These are phyloP conservation scores for Dactylellina sp. DNA, from an alignment of 2,329 filamentous ascomycete genomes.

Conservation along the genomic window DNA sequence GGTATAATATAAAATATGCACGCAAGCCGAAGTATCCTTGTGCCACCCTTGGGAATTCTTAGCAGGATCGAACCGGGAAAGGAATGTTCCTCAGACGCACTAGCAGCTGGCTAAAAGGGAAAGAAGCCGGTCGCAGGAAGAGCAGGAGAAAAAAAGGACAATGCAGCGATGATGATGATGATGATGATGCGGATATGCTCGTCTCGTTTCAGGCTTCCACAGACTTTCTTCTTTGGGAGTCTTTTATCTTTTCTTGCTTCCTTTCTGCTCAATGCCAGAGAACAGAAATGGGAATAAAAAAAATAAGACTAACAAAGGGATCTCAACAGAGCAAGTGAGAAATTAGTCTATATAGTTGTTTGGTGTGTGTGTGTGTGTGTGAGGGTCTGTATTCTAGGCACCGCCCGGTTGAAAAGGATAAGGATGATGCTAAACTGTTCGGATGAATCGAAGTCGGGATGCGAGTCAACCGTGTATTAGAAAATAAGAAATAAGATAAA, in stretches of 20 bases:
- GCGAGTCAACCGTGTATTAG: constrained; percentile 43
- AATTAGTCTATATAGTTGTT: constrained; percentile 12
- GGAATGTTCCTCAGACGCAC: constrained; percentile 44
- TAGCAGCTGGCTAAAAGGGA: constrained; percentile 48
- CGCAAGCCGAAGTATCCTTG: constrained; percentile 56
- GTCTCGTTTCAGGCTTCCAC: constrained; percentile 36
- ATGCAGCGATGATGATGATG: constrained; percentile 4
- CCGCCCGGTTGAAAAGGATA: background rate
- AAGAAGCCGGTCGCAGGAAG: constrained; percentile 36
- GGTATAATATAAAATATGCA: constrained; percentile 54
- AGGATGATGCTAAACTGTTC: too few relatives aligned
- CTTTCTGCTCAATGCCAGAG: constrained; percentile 29
- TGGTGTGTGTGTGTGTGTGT: too few relatives aligned
- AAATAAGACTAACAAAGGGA: constrained; percentile 5
- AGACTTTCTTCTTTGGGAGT: constrained; percentile 43
- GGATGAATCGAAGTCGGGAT: constrained; percentile 29
- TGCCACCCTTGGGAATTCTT: constrained; percentile 51
- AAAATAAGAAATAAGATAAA: constrained; percentile 32
- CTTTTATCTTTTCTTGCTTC: constrained; percentile 10
- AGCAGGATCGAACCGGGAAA: constrained; percentile 56
- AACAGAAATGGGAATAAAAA: constrained; percentile 6
- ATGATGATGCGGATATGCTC: constrained; percentile 13
- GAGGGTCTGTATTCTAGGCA: constrained; percentile 42
- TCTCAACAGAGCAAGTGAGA: constrained; percentile 50
- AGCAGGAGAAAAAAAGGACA: too few relatives aligned